These are phyloP conservation scores for Rubroshorea leprosula DNA, from an alignment of 345 rosid species.

Conservation along the genomic window DNA sequence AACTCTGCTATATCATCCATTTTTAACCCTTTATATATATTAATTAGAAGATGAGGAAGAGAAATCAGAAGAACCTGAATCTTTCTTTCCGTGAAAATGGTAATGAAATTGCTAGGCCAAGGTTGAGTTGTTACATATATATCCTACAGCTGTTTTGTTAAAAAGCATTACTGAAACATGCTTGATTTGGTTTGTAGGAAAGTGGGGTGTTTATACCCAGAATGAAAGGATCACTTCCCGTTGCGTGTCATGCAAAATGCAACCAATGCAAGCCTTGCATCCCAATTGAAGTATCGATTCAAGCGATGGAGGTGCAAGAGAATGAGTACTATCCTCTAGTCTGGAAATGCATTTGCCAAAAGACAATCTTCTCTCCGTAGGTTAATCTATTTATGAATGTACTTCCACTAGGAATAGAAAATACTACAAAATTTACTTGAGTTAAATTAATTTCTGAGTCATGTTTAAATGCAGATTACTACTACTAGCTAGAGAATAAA, in stretches of 20 bases:
- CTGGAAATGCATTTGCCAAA: conserved; percentile 17
- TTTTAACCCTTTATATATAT: neutral
- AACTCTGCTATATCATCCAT: neutral
- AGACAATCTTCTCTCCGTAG: conserved; percentile 11
- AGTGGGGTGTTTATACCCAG: neutral
- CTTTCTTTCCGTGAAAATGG: neutral
- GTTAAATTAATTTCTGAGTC: too few relatives aligned
- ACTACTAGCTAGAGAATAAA: too few relatives aligned
- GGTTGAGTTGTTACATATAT: too few relatives aligned
- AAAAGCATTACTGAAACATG: neutral
- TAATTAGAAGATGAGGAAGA: too few relatives aligned
- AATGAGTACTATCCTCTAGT: conserved; percentile 17
- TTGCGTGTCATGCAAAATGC: conserved; percentile 11
- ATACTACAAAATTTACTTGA: too few relatives aligned
- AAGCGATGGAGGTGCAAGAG: conserved; percentile 2
- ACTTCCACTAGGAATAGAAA: too few relatives aligned
- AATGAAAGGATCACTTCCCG: conserved; percentile 9
- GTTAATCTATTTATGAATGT: too few relatives aligned
- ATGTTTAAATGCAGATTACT: too few relatives aligned
- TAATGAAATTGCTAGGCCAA: too few relatives aligned
- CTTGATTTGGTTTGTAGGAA: conserved; percentile 5
- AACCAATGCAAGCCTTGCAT: conserved; percentile 15
- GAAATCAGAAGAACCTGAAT: neutral
- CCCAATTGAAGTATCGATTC: conserved; percentile 1
- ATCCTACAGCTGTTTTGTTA: too few relatives aligned